Percentiles rank a stretch among this genome's conserved stretches.
phyloP scores from a whole-genome alignment of 805 yeast genomes.

The Zygosaccharomyces lentus region DNA sequence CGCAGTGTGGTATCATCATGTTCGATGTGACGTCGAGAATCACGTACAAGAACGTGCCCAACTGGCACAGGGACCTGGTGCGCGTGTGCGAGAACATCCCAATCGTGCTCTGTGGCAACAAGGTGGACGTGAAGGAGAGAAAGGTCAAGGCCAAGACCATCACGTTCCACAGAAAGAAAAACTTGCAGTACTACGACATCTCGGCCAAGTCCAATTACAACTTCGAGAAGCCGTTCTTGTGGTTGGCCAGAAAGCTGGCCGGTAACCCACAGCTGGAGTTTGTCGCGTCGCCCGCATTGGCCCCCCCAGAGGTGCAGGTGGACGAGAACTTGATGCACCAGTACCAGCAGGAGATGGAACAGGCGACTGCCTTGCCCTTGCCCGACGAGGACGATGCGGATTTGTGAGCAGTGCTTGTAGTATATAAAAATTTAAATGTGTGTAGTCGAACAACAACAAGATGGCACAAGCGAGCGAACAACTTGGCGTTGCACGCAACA shows the following conservation, averaged over 20 bases:
- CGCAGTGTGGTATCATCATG: conserved; percentile 99
- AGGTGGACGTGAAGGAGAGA: conserved; percentile 99
- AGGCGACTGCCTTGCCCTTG: conserved; percentile 98
- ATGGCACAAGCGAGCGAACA: neutral
- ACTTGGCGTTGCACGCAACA: neutral
- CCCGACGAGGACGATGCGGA: conserved; percentile 99
- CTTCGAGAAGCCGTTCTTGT: conserved; percentile 99
- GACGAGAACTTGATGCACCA: conserved; percentile 95
- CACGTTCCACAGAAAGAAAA: conserved; percentile 99
- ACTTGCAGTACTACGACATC: conserved; percentile 98
- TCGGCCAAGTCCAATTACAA: conserved; percentile 99
- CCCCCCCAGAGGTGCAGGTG: conserved; percentile 98
- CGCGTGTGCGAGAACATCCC: conserved; percentile 99
- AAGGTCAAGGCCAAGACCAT: conserved; percentile 99
- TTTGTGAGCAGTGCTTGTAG: conserved; percentile 44
- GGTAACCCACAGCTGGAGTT: conserved; percentile 98
- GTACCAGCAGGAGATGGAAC: conserved; percentile 99
- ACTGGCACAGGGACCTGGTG: conserved; percentile 99
- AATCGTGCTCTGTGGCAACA: conserved; percentile 98
- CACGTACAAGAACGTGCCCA: conserved; percentile 99
- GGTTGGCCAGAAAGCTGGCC: conserved; percentile 99
- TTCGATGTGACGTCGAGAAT: conserved; percentile 99
- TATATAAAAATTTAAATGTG: neutral
- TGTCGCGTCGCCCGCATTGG: conserved; percentile 98
- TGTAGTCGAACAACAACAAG: neutral